phyloP scores from a whole-genome alignment of 176 grass and related monocot species.

The Zea luxurians region DNA sequence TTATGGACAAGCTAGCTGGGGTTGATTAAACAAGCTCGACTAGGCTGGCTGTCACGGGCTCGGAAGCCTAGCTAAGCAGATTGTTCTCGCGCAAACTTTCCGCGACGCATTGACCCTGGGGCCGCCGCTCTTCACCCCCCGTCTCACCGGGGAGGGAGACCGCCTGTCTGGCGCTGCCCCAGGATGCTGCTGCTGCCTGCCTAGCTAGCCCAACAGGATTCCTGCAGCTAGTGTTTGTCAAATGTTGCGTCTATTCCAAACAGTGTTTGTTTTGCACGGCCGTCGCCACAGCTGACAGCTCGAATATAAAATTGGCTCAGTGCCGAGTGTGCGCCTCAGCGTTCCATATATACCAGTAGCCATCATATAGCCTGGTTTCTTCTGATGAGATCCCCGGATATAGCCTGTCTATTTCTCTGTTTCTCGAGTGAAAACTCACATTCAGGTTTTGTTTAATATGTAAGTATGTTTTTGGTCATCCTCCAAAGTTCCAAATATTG shows the following conservation, averaged over 20 bases:
- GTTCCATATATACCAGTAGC: no score
- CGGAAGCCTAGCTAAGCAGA: conserved; percentile 19
- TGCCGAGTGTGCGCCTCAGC: no score
- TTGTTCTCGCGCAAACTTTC: conserved; percentile 29
- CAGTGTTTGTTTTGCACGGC: not conserved
- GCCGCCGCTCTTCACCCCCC: not conserved
- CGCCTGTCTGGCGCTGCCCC: not conserved
- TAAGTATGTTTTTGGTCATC: no score
- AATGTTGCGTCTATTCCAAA: conserved; percentile 4
- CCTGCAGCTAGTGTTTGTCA: conserved; percentile 2
- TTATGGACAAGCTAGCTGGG: no score
- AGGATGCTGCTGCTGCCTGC: not conserved
- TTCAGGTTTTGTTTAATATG: no score
- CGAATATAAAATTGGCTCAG: no score
- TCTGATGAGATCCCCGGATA: not conserved
- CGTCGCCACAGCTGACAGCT: not conserved
- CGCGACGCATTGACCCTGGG: not conserved
- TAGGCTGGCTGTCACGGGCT: not conserved
- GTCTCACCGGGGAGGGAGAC: not conserved
- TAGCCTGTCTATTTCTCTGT: not conserved
- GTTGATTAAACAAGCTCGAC: no score
- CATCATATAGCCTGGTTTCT: not conserved
- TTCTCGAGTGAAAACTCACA: not conserved
- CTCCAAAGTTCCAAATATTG: no score
- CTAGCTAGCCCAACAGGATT: conserved; percentile 6